These are phyloP conservation scores for Inonotus hispidus DNA, from an alignment of 1,284 basidiomycete species.

Conservation along the genomic window DNA sequence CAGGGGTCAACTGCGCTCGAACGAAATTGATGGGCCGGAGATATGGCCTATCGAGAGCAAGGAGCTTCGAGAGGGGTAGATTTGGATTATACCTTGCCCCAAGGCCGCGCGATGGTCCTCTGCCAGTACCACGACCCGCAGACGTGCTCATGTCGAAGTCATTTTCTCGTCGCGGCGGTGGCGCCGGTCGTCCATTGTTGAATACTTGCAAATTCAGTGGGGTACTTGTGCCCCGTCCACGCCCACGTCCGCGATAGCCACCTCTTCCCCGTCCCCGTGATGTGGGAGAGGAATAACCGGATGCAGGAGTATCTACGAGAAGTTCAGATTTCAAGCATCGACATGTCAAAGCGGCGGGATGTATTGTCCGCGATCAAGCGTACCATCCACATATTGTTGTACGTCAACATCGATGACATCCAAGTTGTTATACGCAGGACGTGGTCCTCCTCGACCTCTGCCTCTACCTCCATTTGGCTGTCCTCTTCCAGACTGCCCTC, in stretches of 20 bases:
- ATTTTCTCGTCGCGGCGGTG: conserved; percentile 5
- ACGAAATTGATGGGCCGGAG: conserved; percentile 64
- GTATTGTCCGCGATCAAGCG: conserved; percentile 10
- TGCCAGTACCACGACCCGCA: conserved; percentile 7
- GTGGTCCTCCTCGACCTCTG: conserved; percentile 23
- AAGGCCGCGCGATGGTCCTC: conserved; percentile 19
- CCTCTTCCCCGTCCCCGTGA: conserved; percentile 19
- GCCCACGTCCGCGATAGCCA: conserved; percentile 22
- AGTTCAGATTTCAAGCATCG: not conserved
- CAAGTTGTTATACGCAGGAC: conserved; percentile 14
- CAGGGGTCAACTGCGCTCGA: conserved; percentile 46
- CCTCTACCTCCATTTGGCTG: conserved; percentile 17
- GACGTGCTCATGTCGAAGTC: conserved; percentile 4
- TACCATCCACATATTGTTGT: conserved; percentile 28
- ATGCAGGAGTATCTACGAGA: not conserved
- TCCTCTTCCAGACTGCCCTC: conserved; percentile 5
- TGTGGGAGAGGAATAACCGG: conserved; percentile 16
- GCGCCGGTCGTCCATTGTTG: conserved; percentile 4
- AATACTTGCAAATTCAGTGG: conserved; percentile 7
- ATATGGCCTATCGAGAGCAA: conserved; percentile 54
- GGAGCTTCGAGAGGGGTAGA: conserved; percentile 48
- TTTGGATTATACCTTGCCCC: conserved; percentile 22
- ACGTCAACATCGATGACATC: conserved; percentile 30
- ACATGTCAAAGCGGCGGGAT: not conserved
- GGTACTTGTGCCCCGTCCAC: conserved; percentile 3